A percentile compares a stretch with the other conserved stretches of the same genome.
phyloP scores from a whole-genome alignment of 2,329 filamentous ascomycete species.

The Xylariaceae sp. region DNA sequence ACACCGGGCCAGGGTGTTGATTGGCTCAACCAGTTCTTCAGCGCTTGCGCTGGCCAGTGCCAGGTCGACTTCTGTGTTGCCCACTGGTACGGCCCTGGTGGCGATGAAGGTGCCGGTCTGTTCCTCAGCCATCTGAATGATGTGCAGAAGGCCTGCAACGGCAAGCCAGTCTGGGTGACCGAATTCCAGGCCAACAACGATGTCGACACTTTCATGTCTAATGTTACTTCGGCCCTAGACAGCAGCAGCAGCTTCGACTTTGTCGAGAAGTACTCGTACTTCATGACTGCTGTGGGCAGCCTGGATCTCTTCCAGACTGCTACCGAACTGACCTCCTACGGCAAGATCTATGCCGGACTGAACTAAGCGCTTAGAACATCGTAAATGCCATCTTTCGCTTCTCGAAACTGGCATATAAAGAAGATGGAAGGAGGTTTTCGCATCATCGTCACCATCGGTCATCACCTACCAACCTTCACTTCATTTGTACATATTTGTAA shows the following conservation, averaged over 20 bases:
- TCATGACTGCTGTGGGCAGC: conserved; percentile 41
- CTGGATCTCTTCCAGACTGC: conserved; percentile 36
- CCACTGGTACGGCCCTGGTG: conserved; percentile 57
- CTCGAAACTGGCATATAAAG: conserved; percentile 17
- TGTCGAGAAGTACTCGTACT: conserved; percentile 54
- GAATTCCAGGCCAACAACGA: conserved; percentile 55
- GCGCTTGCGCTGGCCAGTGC: conserved; percentile 47
- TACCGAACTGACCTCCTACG: conserved; percentile 40
- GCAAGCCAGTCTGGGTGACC: conserved; percentile 55
- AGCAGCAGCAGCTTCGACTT: conserved; percentile 39
- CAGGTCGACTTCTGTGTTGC: conserved; percentile 54
- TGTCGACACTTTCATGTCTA: conserved; percentile 44
- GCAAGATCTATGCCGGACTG: conserved; percentile 44
- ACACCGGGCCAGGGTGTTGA: conserved; percentile 44
- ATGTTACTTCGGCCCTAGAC: conserved; percentile 45
- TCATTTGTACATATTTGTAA: conserved; percentile 22
- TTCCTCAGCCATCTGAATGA: conserved; percentile 51
- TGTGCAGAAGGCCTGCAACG: conserved; percentile 41
- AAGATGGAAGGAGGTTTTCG: neutral
- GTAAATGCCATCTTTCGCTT: conserved; percentile 10
- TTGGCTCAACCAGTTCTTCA: conserved; percentile 51
- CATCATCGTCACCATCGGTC: conserved; percentile 5
- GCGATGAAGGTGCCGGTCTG: conserved; percentile 36
- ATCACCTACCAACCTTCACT: conserved; percentile 8
- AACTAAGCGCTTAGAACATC: conserved; percentile 19